These are phyloP conservation scores for Durusdinium trenchii DNA, from an alignment of 73 alveolate species.

Conservation along the genomic window DNA sequence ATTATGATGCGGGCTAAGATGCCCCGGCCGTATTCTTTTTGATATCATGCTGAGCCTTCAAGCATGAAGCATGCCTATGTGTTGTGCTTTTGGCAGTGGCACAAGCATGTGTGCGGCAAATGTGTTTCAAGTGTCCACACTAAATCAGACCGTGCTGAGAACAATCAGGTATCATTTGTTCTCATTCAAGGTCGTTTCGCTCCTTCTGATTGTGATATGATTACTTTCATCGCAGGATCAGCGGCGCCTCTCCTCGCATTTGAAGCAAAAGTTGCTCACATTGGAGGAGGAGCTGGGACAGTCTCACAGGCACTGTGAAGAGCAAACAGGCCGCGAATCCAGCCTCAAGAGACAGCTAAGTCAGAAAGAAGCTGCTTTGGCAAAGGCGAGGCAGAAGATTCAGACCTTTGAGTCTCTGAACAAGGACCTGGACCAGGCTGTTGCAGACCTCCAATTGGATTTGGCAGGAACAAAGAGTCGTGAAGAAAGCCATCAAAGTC, in stretches of 20 bases:
- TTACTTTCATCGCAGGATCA: constrained; percentile 27
- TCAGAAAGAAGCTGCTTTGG: constrained; percentile 21
- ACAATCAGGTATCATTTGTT: neutral
- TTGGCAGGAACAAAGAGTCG: constrained; percentile 44
- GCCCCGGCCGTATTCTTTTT: neutral
- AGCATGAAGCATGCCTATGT: no score
- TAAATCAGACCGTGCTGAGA: neutral
- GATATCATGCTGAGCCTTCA: no score
- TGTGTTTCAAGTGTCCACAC: no score
- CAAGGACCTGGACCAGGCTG: constrained; percentile 89
- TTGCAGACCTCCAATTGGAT: constrained; percentile 74
- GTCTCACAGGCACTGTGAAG: constrained; percentile 32
- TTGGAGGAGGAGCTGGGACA: constrained; percentile 72
- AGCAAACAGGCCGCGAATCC: constrained; percentile 45
- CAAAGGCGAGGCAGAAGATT: constrained; percentile 25
- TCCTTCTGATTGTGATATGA: neutral
- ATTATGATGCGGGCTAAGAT: no score
- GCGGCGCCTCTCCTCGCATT: constrained; percentile 56
- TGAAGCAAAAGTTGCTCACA: constrained; percentile 57
- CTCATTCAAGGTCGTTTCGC: neutral
- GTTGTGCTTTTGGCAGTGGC: no score
- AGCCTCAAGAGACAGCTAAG: constrained; percentile 29
- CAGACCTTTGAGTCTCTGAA: constrained; percentile 72
- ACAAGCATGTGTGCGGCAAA: no score
- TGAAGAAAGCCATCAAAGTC: constrained; percentile 29